Base-by-base conservation (phyloP, 2,329 filamentous ascomycete genomes). In the Aphanoascus verrucosus region DNA sequence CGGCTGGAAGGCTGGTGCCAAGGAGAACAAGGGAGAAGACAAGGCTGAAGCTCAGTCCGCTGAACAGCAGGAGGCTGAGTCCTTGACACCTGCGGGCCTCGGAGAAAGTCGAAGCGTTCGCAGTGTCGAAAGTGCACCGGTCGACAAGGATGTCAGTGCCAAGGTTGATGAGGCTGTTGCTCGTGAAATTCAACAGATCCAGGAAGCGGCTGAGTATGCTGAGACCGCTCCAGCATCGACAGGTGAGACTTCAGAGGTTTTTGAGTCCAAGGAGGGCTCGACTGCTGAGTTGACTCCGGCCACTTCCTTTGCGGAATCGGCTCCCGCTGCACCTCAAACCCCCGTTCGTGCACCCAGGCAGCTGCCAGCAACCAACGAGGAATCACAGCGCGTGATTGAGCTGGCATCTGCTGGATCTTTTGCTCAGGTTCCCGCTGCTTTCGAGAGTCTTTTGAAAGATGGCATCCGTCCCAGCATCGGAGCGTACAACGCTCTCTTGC, bases 401-500 rank as follows among this genome's bases (percentile, higher is more conserved):
- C 80, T 97, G 47, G 83, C 84, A 4, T 77, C 83, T 52, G 74
- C 80, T 61, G 78, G 82, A 53, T 83, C 86, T 56, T 94, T 88
- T 79, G 82, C 81, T 12, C 88, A 96, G 67, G 93, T 98, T 44
- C 91, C 91, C 0, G 82, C 84, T 38, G 83, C 93, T 3, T 98
- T 98, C 67, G 88, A 96, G 76, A 81, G 84, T 28, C 88, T 97
- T 82, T 78, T 97, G 58, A 82, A 83, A 45, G 85, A 86, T 58
- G 86, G 88, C 45, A 79, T 94, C 57, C 82, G 82, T 64, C 93
- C 93, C 35, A 86, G 85, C 5, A 82, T 88, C 46, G 77, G 82
- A 45, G 86, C 91, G n/a, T 98, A 98, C 77, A 96, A 96, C 67
- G 86, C 88, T 48, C 77, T 98, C 43, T 75, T 98, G 42, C 78